Percentiles rank a stretch among this genome's conserved stretches.
Conservation (phyloP, 106 monocot genomes). For the Vanilla planifolia region DNA sequence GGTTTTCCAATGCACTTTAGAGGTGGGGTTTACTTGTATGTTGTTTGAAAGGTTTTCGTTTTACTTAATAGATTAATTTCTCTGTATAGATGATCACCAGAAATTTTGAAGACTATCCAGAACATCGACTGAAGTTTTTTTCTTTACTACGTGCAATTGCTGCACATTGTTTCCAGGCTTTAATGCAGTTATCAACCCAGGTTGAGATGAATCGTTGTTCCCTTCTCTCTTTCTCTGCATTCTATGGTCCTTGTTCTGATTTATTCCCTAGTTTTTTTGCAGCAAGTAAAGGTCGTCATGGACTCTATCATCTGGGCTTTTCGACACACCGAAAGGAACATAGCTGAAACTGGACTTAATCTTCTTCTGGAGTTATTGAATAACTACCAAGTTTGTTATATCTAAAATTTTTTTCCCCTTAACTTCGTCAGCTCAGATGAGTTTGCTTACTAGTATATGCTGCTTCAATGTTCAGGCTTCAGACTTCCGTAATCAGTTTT, state of each 20-base stretch:
- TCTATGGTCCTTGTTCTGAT: not conserved
- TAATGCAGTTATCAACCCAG: constrained; percentile 86
- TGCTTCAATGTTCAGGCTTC: constrained; percentile 51
- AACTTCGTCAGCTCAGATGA: not conserved
- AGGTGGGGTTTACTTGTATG: constrained; percentile 31
- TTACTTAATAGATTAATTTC: not conserved
- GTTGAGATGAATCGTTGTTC: constrained; percentile 28
- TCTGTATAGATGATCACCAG: constrained; percentile 85
- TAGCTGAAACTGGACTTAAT: constrained; percentile 95
- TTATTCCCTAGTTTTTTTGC: not conserved
- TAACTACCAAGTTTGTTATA: constrained; percentile 67
- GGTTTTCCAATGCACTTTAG: constrained; percentile 94
- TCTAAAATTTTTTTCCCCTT: not conserved
- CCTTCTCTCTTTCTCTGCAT: not conserved
- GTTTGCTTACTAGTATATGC: not conserved
- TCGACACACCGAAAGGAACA: constrained; percentile 97
- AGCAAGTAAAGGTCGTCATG: constrained; percentile 97
- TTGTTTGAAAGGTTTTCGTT: not conserved
- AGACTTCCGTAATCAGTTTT: constrained; percentile 91
- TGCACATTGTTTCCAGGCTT: constrained; percentile 87
- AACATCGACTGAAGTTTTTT: constrained; percentile 96
- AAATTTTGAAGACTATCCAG: constrained; percentile 99
- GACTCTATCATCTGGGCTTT: constrained; percentile 99
- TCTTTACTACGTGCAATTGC: constrained; percentile 88
- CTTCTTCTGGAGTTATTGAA: constrained; percentile 87